phyloP scores from a whole-genome alignment of 2,329 filamentous ascomycete species.

The Colletotrichum scovillei region DNA sequence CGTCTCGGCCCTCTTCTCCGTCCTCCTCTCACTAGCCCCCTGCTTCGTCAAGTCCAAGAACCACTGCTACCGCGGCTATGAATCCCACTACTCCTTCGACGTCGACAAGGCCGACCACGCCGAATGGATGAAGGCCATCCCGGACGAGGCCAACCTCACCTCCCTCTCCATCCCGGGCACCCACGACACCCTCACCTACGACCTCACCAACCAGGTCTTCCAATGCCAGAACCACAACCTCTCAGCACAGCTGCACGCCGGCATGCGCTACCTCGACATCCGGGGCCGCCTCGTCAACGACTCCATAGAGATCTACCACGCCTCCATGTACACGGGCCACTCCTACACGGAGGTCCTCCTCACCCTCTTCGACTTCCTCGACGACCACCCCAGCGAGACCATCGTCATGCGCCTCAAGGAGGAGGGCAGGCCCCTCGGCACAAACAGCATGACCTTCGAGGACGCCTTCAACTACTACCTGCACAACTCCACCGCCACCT shows the following conservation, averaged over 20 bases:
- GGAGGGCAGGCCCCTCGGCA: conserved; percentile 52
- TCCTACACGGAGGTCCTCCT: conserved; percentile 55
- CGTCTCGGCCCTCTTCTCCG: conserved; percentile 39
- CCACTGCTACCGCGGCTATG: conserved; percentile 47
- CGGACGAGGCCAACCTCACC: conserved; percentile 53
- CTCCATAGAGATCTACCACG: conserved; percentile 60
- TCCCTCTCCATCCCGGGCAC: conserved; percentile 63
- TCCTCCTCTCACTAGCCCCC: conserved; percentile 39
- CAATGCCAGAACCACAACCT: conserved; percentile 62
- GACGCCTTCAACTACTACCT: conserved; percentile 56
- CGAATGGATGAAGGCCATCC: conserved; percentile 57
- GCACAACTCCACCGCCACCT: conserved; percentile 47
- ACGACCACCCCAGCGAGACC: conserved; percentile 56
- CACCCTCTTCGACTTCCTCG: conserved; percentile 58
- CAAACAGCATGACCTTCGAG: conserved; percentile 55
- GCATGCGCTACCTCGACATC: conserved; percentile 63
- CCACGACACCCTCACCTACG: conserved; percentile 64
- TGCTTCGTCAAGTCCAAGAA: conserved; percentile 39
- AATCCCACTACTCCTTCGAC: conserved; percentile 56
- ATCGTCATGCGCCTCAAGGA: conserved; percentile 63
- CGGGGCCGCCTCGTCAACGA: conserved; percentile 56
- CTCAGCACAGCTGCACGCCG: conserved; percentile 55
- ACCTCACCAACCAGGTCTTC: conserved; percentile 47
- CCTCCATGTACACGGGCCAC: conserved; percentile 56
- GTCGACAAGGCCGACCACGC: conserved; percentile 45